A percentile compares a stretch with the other conserved stretches of the same genome.
These are phyloP conservation scores for Eucalyptus victrix DNA, from an alignment of 345 rosid genomes.

Conservation along the genomic window DNA sequence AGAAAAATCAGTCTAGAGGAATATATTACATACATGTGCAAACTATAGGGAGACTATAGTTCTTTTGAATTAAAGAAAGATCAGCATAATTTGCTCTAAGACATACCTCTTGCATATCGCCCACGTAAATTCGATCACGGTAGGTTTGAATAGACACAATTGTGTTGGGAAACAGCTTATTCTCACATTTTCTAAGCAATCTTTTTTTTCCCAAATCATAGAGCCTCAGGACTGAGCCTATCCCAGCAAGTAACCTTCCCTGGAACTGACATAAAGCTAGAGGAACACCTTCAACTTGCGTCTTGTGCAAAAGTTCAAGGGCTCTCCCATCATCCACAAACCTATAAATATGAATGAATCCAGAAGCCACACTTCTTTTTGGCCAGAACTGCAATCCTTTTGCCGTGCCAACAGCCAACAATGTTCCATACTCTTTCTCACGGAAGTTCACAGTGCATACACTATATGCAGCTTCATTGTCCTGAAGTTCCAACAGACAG, in stretches of 20 bases:
- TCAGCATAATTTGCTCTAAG: neutral
- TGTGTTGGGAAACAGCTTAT: conserved; percentile 86
- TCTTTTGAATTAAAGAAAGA: neutral
- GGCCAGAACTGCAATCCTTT: conserved; percentile 94
- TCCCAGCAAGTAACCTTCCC: conserved; percentile 90
- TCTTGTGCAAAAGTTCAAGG: conserved; percentile 89
- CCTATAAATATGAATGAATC: conserved; percentile 82
- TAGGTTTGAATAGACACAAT: conserved; percentile 71
- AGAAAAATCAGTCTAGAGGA: neutral
- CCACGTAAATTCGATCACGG: conserved; percentile 89
- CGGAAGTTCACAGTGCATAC: conserved; percentile 89
- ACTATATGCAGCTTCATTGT: conserved; percentile 94
- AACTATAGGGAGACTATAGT: neutral
- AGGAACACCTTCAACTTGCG: conserved; percentile 94
- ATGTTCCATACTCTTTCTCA: conserved; percentile 89
- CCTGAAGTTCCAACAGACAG: conserved; percentile 95
- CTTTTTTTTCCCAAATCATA: conserved; percentile 92
- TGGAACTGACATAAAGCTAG: conserved; percentile 89
- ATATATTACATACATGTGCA: neutral
- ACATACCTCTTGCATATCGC: conserved; percentile 93
- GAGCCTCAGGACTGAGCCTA: conserved; percentile 79
- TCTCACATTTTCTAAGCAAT: conserved; percentile 91
- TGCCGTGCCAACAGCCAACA: conserved; percentile 91
- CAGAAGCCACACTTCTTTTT: conserved; percentile 51
- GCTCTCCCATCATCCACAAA: conserved; percentile 82